Evolutionary conservation across 2,329 filamentous ascomycete genomes (phyloP), one percentile per base, ranked within the genome.

Genomic region (Rutstroemia sydowiana): DNA sequence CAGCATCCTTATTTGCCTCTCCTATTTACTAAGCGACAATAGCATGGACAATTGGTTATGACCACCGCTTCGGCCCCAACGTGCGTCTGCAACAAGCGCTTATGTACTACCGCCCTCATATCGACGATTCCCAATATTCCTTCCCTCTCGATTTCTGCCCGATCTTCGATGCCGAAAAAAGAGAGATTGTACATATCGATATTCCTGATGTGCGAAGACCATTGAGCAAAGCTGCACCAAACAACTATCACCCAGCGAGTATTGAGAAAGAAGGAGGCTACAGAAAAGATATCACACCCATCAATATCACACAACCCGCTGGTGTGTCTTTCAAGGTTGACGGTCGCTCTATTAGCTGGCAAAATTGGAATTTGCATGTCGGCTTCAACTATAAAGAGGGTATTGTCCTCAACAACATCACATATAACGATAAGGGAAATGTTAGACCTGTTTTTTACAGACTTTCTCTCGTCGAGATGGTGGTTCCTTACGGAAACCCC

Each of bases 371-470:
- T 62, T 81, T 95, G 58, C 91, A 95, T 67, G 81, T 96, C 54
- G 91, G 91, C 21, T 96, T 95, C 78, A 95, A 95, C 75, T 93
- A 95, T 72, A 81, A 88, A 23, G 91, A 96, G 70, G 91, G 91
- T 20, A 85, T 95, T 60, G 87, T 95, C 2, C 75, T 96, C 6
- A 93, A 87, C 69, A 89, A 95, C 71, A 90, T 95, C 65, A 87
- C 84, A 3, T 95, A 86, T 71, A 91, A 89, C 61, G 91, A 96
- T 70, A 87, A 88, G 68, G 84, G 88, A 42, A 84, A 73, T 40
- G 75, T 84, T 31, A 78, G 91, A 30, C 85, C 88, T 1, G 76
- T 95, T 32, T 95, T 96, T 71, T 95, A 93, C 77, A 81, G 91
- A 44, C 75, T 96, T 7, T 95, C 89, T 0, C 75, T 96, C 0